Percentiles rank a stretch among this genome's conserved stretches.
Evolutionary conservation across 768 basidiomycete genomes (phyloP).

Genomic region (Agrocybe chaxingu): DNA sequence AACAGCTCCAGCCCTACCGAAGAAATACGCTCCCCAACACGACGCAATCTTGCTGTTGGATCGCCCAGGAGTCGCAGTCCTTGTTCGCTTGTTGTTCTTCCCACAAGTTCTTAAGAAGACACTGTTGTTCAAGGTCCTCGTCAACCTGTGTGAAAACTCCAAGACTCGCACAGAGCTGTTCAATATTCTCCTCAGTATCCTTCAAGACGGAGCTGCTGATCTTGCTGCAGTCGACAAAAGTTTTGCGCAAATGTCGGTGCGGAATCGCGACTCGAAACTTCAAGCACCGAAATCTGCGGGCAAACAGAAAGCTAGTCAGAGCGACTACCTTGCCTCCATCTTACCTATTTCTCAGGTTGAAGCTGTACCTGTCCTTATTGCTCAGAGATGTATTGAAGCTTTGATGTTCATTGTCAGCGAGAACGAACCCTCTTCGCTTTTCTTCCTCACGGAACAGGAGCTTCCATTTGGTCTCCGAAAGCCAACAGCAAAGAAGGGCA

Average conservation of each 20-base stretch:
- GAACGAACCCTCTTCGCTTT: constrained; percentile 82
- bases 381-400: constrained; percentile 91
- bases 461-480: constrained; percentile 75
- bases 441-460: constrained; percentile 97
- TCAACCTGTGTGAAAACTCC: constrained; percentile 93
- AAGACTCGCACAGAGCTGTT: constrained; percentile 91
- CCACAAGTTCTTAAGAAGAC: constrained; percentile 88
- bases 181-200: constrained; percentile 88
- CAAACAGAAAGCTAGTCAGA: constrained; percentile 60
- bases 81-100: constrained; percentile 93
- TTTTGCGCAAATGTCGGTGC: constrained; percentile 87
- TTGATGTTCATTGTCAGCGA: constrained; percentile 82
- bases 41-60: constrained; percentile 95
- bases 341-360: constrained; percentile 63
- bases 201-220: constrained; percentile 95
- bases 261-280: constrained; percentile 42
- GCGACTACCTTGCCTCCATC: constrained; percentile 50
- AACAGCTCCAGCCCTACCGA: constrained; percentile 26
- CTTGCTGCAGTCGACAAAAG: constrained; percentile 89
- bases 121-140: constrained; percentile 82
- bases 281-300: constrained; percentile 55
- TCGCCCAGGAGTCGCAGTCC: constrained; percentile 80
- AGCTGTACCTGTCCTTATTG: constrained; percentile 87
- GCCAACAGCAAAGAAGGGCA: constrained; percentile 77
- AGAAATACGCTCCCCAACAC: constrained; percentile 58